Evolutionary conservation across 257 asterid genomes (phyloP).

Genomic region (Linderniella brevidens): DNA sequence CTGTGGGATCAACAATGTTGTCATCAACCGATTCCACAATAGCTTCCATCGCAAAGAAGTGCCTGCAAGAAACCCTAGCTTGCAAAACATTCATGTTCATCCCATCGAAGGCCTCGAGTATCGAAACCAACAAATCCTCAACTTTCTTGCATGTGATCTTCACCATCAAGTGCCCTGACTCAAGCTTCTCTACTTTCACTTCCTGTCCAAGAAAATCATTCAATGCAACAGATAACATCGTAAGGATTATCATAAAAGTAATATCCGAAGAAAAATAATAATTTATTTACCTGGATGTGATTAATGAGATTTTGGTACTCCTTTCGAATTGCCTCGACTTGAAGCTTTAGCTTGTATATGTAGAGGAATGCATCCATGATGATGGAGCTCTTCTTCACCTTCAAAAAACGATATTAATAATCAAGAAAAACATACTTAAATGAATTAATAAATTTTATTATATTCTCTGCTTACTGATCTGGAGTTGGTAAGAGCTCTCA

Average conservation of each 20-base stretch:
- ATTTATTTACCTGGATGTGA: constrained; percentile 29
- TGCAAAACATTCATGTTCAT: constrained; percentile 29
- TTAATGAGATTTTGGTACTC: constrained; percentile 33
- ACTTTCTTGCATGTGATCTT: constrained; percentile 50
- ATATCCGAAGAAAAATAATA: constrained; percentile 3
- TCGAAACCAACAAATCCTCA: constrained; percentile 27
- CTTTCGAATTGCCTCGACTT: constrained; percentile 45
- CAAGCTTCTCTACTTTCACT: constrained; percentile 67
- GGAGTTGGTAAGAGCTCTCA: constrained; percentile 43
- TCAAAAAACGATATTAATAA: neutral
- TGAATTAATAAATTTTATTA: neutral
- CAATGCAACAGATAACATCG: neutral
- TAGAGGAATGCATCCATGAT: constrained; percentile 47
- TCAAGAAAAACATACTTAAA: neutral
- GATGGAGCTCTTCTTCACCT: constrained; percentile 48
- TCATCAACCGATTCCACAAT: constrained; percentile 29
- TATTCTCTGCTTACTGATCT: constrained; percentile 30
- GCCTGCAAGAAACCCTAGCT: constrained; percentile 29
- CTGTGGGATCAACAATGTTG: neutral
- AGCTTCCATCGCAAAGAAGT: constrained; percentile 56
- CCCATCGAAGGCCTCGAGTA: constrained; percentile 45
- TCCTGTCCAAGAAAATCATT: constrained; percentile 16
- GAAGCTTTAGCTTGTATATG: constrained; percentile 49
- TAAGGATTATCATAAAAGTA: neutral
- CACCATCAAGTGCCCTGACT: constrained; percentile 16